These are phyloP conservation scores for Juncus effusus DNA, from an alignment of 176 grass and related monocot genomes.

Conservation along the genomic window DNA sequence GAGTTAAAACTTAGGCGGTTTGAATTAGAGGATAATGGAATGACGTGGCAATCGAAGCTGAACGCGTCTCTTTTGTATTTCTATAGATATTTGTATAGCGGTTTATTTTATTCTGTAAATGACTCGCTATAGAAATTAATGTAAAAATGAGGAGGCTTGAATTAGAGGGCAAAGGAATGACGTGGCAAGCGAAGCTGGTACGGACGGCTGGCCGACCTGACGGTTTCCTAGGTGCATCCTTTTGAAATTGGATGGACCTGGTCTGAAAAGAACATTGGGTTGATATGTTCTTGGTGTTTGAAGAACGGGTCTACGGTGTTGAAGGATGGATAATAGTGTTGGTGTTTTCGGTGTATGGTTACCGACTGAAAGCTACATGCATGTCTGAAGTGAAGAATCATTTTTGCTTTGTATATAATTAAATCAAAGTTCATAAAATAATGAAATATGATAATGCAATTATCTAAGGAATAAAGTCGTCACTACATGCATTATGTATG, in stretches of 20 bases:
- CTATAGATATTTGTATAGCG: not conserved
- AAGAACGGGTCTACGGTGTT: not conserved
- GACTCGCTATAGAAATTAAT: not conserved
- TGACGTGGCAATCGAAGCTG: slow-evolving; percentile 15
- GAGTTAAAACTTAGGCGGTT: not conserved
- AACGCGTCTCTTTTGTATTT: not conserved
- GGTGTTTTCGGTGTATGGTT: not conserved
- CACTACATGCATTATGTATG: too few relatives aligned
- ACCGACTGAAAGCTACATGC: slow-evolving; percentile 14
- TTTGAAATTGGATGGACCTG: not conserved
- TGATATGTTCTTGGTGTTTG: not conserved
- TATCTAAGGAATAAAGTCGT: too few relatives aligned
- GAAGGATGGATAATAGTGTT: too few relatives aligned
- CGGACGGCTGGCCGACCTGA: not conserved
- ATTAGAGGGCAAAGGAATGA: not conserved
- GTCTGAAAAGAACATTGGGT: not conserved
- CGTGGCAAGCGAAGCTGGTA: slow-evolving; percentile 12
- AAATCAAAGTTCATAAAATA: too few relatives aligned
- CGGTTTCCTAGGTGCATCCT: slow-evolving; percentile 15
- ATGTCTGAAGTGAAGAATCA: not conserved
- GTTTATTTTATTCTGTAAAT: too few relatives aligned
- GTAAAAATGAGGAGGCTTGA: not conserved
- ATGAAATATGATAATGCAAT: too few relatives aligned
- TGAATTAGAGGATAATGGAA: not conserved
- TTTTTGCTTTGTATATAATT: too few relatives aligned